Conservation (phyloP, 306 rosid species). For the Cicer judaicum region DNA sequence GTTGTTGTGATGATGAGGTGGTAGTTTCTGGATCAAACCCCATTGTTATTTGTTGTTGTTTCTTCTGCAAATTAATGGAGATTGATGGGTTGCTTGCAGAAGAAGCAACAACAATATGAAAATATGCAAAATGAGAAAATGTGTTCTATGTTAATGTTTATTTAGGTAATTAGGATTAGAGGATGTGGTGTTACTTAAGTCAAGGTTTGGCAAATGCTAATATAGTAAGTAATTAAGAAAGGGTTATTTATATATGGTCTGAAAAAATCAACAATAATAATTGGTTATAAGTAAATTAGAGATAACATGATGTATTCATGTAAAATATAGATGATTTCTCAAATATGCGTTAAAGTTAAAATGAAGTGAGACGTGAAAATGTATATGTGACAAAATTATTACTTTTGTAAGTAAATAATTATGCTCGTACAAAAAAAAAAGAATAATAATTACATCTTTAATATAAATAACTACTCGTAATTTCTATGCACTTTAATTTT, state of each 20-base stretch:
- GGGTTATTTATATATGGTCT: neutral
- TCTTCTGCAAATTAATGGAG: constrained; percentile 16
- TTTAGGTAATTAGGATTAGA: neutral
- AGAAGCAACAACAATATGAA: constrained; percentile 22
- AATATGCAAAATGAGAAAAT: neutral
- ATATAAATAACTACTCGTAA: too few species aligned
- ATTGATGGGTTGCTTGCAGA: constrained; percentile 9
- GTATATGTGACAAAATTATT: too few species aligned
- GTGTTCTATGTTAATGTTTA: neutral
- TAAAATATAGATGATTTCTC: too few species aligned
- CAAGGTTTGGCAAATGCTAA: constrained; percentile 23
- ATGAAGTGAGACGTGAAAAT: too few species aligned
- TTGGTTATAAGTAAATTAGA: too few species aligned
- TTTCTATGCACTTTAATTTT: too few species aligned
- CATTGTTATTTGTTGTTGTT: constrained; percentile 33
- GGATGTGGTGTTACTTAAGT: constrained; percentile 31
- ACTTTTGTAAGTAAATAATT: too few species aligned
- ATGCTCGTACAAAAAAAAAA: too few species aligned
- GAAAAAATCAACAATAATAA: too few species aligned
- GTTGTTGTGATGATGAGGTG: constrained; percentile 32
- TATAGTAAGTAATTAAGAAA: neutral
- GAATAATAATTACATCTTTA: too few species aligned
- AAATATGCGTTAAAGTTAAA: too few species aligned
- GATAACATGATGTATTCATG: too few species aligned
- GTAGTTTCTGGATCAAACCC: neutral